phyloP scores from a whole-genome alignment of 306 rosid species.

The Medicago arabica region DNA sequence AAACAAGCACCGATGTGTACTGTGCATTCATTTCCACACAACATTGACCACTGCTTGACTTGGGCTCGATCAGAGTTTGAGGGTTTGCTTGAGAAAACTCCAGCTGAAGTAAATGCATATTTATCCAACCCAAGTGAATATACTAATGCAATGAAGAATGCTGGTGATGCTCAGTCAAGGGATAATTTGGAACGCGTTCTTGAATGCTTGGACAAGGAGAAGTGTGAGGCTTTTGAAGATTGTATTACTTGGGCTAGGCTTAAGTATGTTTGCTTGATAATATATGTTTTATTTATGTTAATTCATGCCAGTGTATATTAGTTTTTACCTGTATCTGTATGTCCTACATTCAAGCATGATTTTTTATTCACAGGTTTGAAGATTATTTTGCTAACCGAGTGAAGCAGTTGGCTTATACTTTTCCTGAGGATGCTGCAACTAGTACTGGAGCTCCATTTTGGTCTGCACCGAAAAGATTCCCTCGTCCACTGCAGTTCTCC shows the following conservation, averaged over 20 bases:
- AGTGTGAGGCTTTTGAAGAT: slow-evolving; percentile 83
- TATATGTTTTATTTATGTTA: neutral
- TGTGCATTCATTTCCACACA: slow-evolving; percentile 97
- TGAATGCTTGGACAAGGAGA: slow-evolving; percentile 88
- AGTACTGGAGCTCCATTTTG: slow-evolving; percentile 96
- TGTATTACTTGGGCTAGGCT: slow-evolving; percentile 92
- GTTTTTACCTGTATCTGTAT: slow-evolving; percentile 11
- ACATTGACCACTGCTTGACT: slow-evolving; percentile 96
- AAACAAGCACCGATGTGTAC: slow-evolving; percentile 99
- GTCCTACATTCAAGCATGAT: neutral
- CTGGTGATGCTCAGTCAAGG: slow-evolving; percentile 99
- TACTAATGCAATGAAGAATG: slow-evolving; percentile 63
- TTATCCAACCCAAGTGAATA: slow-evolving; percentile 86
- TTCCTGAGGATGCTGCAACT: slow-evolving; percentile 95
- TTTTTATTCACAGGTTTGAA: slow-evolving; percentile 73
- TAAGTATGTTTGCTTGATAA: slow-evolving; percentile 56
- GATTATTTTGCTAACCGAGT: slow-evolving; percentile 89
- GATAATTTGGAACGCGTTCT: slow-evolving; percentile 92
- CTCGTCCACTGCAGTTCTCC: slow-evolving; percentile 85
- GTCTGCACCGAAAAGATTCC: slow-evolving; percentile 99
- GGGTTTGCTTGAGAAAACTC: slow-evolving; percentile 97
- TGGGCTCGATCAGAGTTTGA: slow-evolving; percentile 99
- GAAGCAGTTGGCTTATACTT: slow-evolving; percentile 89
- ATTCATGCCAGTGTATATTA: neutral
- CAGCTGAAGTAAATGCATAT: slow-evolving; percentile 89